phyloP scores from a whole-genome alignment of 1,139 yeast genomes.

The Starmera stellimalicola region DNA sequence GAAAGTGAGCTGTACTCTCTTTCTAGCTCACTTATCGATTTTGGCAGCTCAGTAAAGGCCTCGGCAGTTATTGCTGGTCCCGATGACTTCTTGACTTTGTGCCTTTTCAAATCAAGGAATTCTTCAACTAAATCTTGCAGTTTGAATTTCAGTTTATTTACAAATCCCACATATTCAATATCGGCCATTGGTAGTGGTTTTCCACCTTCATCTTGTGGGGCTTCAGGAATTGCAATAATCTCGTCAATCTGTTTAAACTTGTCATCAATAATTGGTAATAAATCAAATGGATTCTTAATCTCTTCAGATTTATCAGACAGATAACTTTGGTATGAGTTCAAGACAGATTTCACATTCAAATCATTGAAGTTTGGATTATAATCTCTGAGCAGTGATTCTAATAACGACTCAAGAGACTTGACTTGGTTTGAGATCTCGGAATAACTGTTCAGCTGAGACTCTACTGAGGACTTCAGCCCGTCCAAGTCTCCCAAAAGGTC shows the following conservation, averaged over 20 bases:
- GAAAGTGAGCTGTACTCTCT: conserved; percentile 12
- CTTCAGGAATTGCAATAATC: neutral
- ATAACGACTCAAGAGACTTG: conserved; percentile 32
- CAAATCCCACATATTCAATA: neutral
- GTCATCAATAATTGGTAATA: conserved; percentile 22
- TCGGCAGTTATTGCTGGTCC: conserved; percentile 7
- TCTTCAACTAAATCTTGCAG: conserved; percentile 13
- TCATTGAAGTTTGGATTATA: conserved; percentile 91
- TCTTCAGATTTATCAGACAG: conserved; percentile 11
- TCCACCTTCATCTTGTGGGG: conserved; percentile 2
- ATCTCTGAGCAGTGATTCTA: conserved; percentile 39
- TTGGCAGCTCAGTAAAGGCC: conserved; percentile 8
- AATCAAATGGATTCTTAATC: conserved; percentile 24
- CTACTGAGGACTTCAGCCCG: conserved; percentile 3
- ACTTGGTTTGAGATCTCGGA: conserved; percentile 7
- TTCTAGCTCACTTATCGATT: conserved; percentile 11
- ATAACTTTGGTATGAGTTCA: conserved; percentile 50
- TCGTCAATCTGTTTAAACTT: conserved; percentile 26
- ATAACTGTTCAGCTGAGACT: conserved; percentile 1
- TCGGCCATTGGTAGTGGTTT: neutral
- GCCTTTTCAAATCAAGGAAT: conserved; percentile 18
- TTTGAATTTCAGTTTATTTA: conserved; percentile 9
- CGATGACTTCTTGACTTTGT: conserved; percentile 1
- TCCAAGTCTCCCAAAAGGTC: conserved; percentile 2
- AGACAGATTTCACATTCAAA: conserved; percentile 72